phyloP scores from a whole-genome alignment of 495 filamentous ascomycete genomes.

The Podospora conica region DNA sequence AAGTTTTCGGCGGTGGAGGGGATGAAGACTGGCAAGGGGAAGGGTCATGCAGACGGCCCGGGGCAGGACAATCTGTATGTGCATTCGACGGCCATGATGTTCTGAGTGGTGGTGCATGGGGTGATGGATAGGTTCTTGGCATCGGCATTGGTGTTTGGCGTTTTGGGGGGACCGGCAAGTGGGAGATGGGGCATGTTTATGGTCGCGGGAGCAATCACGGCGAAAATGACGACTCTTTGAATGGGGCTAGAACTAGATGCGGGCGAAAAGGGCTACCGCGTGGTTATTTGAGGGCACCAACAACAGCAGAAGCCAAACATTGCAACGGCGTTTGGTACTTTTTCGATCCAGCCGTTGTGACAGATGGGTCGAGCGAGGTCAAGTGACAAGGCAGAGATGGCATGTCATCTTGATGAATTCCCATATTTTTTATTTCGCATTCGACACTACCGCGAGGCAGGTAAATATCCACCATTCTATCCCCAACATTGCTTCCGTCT shows the following conservation, averaged over 20 bases:
- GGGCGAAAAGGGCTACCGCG: neutral
- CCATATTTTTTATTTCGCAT: too few species aligned
- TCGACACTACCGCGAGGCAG: neutral
- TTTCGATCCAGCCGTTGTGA: too few species aligned
- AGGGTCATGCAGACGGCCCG: neutral
- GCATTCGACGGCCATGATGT: neutral
- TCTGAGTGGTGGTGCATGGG: neutral
- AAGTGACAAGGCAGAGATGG: too few species aligned
- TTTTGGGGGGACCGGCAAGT: neutral
- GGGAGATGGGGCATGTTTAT: neutral
- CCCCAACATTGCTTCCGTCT: neutral
- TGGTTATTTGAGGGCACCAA: neutral
- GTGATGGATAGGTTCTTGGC: neutral
- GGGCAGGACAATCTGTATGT: neutral
- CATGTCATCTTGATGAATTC: too few species aligned
- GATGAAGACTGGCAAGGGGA: conserved; percentile 17
- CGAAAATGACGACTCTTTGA: neutral
- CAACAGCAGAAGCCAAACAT: neutral
- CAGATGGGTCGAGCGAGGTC: too few species aligned
- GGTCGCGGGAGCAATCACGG: neutral
- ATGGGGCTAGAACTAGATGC: neutral
- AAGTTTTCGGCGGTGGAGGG: conserved; percentile 61
- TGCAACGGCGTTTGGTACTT: neutral
- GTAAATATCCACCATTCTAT: neutral
- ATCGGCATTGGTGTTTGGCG: conserved; percentile 5